A percentile compares a stretch with the other conserved stretches of the same genome.
Conservation (phyloP, 495 filamentous ascomycete genomes). For the Hypoxylon trugodes region DNA sequence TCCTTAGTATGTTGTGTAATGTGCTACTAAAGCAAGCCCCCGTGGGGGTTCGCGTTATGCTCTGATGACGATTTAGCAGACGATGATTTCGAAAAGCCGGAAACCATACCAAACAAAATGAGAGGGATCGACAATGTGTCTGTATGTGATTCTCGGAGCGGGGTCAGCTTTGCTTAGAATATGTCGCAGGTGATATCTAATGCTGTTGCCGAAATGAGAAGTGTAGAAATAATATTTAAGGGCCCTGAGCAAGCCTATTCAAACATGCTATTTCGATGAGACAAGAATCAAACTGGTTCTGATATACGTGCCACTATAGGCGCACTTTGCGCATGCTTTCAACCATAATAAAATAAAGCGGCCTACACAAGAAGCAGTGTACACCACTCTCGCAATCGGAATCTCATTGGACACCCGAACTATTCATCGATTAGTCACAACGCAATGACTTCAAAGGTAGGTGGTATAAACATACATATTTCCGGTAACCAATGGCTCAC, state of each 20-base stretch:
- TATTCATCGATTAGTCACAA: not conserved
- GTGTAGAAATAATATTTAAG: slow-evolving; percentile 14
- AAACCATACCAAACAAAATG: not conserved
- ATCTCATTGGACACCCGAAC: not conserved
- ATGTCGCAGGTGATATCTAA: not conserved
- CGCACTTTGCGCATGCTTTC: not conserved
- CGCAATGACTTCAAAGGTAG: slow-evolving; percentile 25
- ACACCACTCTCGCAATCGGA: not conserved
- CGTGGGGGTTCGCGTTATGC: slow-evolving; percentile 16
- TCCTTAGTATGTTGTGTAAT: not conserved
- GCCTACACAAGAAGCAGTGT: not conserved
- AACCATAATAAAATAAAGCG: slow-evolving; percentile 2
- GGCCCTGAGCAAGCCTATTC: not conserved
- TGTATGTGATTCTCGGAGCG: not conserved
- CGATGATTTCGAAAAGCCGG: not conserved
- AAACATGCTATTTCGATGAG: not conserved
- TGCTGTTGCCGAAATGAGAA: not conserved
- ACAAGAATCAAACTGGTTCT: not conserved
- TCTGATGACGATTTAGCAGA: not conserved
- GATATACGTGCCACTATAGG: not conserved
- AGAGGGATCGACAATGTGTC: slow-evolving; percentile 3
- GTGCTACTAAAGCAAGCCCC: not conserved
- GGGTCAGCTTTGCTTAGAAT: not conserved
- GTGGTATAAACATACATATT: not conserved
- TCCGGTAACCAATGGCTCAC: slow-evolving; percentile 7